These are phyloP conservation scores for Suillus discolor DNA, from an alignment of 768 basidiomycete genomes.

Conservation along the genomic window DNA sequence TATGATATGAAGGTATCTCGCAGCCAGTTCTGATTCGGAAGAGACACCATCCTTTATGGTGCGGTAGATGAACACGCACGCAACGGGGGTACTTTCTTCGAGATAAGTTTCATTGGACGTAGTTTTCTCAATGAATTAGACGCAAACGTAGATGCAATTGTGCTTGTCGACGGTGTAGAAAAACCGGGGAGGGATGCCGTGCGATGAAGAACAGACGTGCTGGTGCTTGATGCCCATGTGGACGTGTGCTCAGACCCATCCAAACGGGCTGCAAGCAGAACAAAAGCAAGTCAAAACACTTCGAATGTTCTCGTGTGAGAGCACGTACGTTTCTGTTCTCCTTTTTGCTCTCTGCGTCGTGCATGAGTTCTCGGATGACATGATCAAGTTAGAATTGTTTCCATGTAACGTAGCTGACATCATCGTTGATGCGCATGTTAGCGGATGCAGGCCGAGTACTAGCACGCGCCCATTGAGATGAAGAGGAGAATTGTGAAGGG, in stretches of 20 bases:
- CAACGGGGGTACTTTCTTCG: not conserved
- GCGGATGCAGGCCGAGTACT: not conserved
- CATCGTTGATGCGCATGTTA: not conserved
- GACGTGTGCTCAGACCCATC: not conserved
- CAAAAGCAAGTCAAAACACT: not conserved
- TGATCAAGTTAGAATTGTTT: not conserved
- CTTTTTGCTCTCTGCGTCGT: not conserved
- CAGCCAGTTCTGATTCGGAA: not conserved
- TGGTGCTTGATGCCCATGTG: not conserved
- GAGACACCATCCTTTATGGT: not conserved
- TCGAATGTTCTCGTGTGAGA: too few relatives aligned
- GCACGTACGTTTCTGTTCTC: not conserved
- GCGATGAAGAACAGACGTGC: not conserved
- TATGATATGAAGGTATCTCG: slow-evolving; percentile 14
- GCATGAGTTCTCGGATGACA: not conserved
- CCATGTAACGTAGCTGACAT: not conserved
- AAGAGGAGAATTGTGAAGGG: slow-evolving; percentile 1
- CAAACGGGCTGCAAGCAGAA: not conserved
- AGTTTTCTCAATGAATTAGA: not conserved
- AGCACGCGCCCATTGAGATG: slow-evolving; percentile 5
- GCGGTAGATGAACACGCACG: not conserved
- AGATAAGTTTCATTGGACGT: not conserved
- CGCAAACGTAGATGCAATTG: not conserved
- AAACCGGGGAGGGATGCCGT: not conserved
- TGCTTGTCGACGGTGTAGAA: too few relatives aligned